Conservation (phyloP, 2,329 filamentous ascomycete species). For the Aplosporella prunicola region DNA sequence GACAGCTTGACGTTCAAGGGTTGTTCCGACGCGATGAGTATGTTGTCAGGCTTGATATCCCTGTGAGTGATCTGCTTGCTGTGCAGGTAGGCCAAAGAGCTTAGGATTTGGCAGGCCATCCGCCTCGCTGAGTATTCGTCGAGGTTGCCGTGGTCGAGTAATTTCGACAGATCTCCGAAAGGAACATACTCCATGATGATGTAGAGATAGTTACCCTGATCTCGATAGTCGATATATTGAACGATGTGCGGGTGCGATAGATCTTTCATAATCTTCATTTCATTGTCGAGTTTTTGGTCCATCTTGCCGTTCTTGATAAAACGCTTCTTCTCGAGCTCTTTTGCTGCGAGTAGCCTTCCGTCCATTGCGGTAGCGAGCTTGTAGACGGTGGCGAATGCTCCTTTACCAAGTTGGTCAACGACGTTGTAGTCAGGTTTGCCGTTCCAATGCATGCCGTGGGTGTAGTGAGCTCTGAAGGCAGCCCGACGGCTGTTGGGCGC, state of each 20-base stretch:
- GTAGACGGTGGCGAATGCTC: conserved; percentile 90
- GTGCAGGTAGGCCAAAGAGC: conserved; percentile 80
- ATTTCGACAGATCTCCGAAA: conserved; percentile 70
- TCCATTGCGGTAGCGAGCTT: conserved; percentile 79
- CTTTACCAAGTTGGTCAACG: conserved; percentile 73
- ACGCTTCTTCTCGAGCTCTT: conserved; percentile 85
- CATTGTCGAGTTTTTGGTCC: conserved; percentile 88
- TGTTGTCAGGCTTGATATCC: conserved; percentile 99
- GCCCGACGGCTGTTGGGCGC: neutral
- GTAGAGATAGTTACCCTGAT: conserved; percentile 71
- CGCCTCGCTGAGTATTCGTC: conserved; percentile 63
- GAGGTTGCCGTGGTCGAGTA: conserved; percentile 51
- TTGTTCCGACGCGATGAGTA: conserved; percentile 64
- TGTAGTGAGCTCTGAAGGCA: conserved; percentile 18
- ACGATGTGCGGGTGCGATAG: conserved; percentile 85
- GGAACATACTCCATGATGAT: conserved; percentile 96
- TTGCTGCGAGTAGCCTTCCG: conserved; percentile 77
- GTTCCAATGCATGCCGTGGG: conserved; percentile 64
- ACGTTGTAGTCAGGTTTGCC: conserved; percentile 81
- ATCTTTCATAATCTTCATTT: conserved; percentile 90
- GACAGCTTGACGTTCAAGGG: conserved; percentile 84
- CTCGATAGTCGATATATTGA: conserved; percentile 79
- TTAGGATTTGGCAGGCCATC: conserved; percentile 67
- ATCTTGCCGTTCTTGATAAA: conserved; percentile 89
- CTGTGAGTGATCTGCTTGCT: conserved; percentile 84